Evolutionary conservation across 169 alveolate species (phyloP).

Genomic region (Cryptosporidium andersoni): DNA sequence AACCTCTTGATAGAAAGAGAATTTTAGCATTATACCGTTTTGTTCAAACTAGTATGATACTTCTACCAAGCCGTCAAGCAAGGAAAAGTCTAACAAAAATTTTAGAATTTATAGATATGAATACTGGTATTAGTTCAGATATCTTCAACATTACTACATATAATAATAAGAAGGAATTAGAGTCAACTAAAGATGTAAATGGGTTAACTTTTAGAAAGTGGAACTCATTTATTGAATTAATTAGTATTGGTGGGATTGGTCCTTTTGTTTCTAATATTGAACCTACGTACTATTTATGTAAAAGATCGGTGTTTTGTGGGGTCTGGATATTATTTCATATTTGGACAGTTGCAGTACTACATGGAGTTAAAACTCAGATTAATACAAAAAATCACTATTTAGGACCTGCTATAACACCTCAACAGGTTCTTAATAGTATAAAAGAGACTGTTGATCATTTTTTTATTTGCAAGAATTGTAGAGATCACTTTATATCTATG

Average conservation of each 20-base stretch:
- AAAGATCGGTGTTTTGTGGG: conserved; percentile 55
- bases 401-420: conserved; percentile 59
- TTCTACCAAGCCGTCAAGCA: conserved; percentile 47
- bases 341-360: conserved; percentile 46
- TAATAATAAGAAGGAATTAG: no score
- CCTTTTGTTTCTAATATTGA: background rate
- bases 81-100: conserved; percentile 23
- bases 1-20: conserved; percentile 35
- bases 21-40: conserved; percentile 33
- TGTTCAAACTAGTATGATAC: conserved; percentile 65
- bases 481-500: conserved; percentile 56
- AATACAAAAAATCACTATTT: conserved; percentile 28
- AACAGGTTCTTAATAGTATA: conserved; percentile 43
- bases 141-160: no score
- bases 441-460: conserved; percentile 43
- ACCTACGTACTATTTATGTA: conserved; percentile 24
- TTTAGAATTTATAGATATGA: conserved; percentile 7
- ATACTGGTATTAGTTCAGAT: conserved; percentile 19
- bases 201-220: conserved; percentile 15
- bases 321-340: conserved; percentile 64
- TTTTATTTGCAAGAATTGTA: conserved; percentile 53
- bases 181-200: no score
- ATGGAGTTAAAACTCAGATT: conserved; percentile 43
- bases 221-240: conserved; percentile 26
- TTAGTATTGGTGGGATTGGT: conserved; percentile 27